Percentiles rank a stretch among this genome's conserved stretches.
Evolutionary conservation across 2,329 filamentous ascomycete species (phyloP).

Genomic region (Trichoderma sp.): DNA sequence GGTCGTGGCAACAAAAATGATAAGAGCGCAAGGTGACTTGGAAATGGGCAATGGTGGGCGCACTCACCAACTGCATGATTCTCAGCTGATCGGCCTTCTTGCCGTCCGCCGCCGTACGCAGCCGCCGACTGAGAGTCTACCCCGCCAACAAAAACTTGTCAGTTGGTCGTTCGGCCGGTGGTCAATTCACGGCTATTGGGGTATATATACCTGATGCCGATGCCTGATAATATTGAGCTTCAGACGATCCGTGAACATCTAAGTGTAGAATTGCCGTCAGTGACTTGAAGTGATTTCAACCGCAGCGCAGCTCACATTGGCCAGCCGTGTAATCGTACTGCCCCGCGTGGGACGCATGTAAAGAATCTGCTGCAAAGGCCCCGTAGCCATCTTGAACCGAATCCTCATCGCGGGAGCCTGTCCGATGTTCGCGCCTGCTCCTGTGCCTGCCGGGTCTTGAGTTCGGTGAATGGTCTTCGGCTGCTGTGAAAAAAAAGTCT

Average conservation of each 20-base stretch:
- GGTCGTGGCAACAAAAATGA: not conserved
- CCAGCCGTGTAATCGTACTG: constrained; percentile 20
- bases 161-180: constrained; percentile 16
- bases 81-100: constrained; percentile 9
- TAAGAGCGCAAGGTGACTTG: not conserved
- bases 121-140: constrained; percentile 15
- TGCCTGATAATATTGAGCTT: constrained; percentile 21
- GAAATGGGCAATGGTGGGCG: not conserved
- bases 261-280: constrained; percentile 13
- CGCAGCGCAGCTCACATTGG: constrained; percentile 24
- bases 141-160: constrained; percentile 11
- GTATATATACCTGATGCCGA: constrained; percentile 23
- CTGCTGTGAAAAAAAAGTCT: constrained; percentile 1
- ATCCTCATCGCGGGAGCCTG: constrained; percentile 22
- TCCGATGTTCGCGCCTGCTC: constrained; percentile 25
- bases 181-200: not conserved
- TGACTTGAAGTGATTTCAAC: constrained; percentile 1
- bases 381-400: constrained; percentile 16
- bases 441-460: constrained; percentile 25
- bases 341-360: constrained; percentile 19
- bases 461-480: constrained; percentile 18
- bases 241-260: constrained; percentile 25
- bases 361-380: constrained; percentile 16
- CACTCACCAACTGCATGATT: constrained; percentile 22
- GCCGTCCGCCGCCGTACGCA: not conserved